phyloP scores from a whole-genome alignment of 306 rosid genomes.

The Sicyos baderoa region DNA sequence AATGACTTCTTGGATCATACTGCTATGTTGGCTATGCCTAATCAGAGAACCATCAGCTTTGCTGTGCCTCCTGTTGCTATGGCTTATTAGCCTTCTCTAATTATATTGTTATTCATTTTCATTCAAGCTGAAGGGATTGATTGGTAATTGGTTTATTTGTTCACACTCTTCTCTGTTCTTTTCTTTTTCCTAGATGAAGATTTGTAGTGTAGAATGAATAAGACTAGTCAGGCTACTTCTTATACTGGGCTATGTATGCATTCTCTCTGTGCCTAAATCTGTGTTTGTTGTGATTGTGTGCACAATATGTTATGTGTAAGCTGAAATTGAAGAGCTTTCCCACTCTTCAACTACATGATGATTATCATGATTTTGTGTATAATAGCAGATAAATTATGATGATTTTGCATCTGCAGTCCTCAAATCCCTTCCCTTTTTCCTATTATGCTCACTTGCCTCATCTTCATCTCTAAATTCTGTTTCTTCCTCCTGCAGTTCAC shows the following conservation, averaged over 20 bases:
- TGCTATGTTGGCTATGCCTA: slow-evolving; percentile 82
- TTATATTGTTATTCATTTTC: slow-evolving; percentile 10
- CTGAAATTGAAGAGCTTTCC: slow-evolving; percentile 2
- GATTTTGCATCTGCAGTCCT: background rate
- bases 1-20: slow-evolving; percentile 97
- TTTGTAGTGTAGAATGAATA: slow-evolving; percentile 45
- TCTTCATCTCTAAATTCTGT: slow-evolving; percentile 12
- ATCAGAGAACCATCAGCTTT: slow-evolving; percentile 64
- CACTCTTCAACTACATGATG: background rate
- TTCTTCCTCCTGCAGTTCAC: background rate
- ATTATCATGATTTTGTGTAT: background rate
- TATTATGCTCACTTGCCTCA: background rate
- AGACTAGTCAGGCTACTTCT: slow-evolving; percentile 12
- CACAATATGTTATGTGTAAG: background rate
- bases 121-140: slow-evolving; percentile 23
- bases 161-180: slow-evolving; percentile 24
- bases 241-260: too few species aligned
- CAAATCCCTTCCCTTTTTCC: background rate
- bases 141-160: slow-evolving; percentile 54
- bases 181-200: background rate
- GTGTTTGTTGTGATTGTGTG: slow-evolving; percentile 1
- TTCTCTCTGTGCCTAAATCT: background rate
- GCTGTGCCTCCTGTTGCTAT: slow-evolving; percentile 49
- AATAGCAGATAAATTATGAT: slow-evolving; percentile 2
- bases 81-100: slow-evolving; percentile 56